These are phyloP conservation scores for Ambrosiella xylebori DNA, from an alignment of 2,329 filamentous ascomycete species.

Conservation along the genomic window DNA sequence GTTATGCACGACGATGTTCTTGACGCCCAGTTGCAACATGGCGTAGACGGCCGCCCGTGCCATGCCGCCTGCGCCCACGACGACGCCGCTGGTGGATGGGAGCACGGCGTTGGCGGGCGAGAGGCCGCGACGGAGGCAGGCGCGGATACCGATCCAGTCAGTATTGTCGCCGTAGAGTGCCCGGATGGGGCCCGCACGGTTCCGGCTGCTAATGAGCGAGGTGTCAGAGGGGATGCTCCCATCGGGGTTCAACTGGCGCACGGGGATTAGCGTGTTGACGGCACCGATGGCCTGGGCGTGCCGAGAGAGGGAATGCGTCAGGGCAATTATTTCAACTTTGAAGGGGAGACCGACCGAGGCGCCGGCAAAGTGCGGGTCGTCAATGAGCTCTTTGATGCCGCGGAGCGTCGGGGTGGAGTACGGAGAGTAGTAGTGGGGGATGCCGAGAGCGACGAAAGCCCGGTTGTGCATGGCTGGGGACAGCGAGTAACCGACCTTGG, in stretches of 20 bases:
- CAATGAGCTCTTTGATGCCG: slow-evolving; percentile 45
- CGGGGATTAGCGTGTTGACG: slow-evolving; percentile 58
- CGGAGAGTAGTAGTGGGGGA: slow-evolving; percentile 50
- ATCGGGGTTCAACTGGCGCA: slow-evolving; percentile 41
- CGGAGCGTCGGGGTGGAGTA: slow-evolving; percentile 45
- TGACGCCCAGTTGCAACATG: slow-evolving; percentile 59
- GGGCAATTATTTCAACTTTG: slow-evolving; percentile 54
- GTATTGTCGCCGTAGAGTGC: slow-evolving; percentile 66
- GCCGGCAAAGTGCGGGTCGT: slow-evolving; percentile 52
- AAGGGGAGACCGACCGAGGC: slow-evolving; percentile 56
- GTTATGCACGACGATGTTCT: slow-evolving; percentile 60
- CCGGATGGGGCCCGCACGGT: slow-evolving; percentile 46
- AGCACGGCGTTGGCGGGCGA: slow-evolving; percentile 54
- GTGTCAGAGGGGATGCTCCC: slow-evolving; percentile 34
- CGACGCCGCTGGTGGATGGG: slow-evolving; percentile 35
- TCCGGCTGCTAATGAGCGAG: slow-evolving; percentile 22
- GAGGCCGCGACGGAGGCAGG: slow-evolving; percentile 53
- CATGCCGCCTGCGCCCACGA: slow-evolving; percentile 58
- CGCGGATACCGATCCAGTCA: slow-evolving; percentile 64
- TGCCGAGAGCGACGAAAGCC: slow-evolving; percentile 48
- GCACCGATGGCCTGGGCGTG: slow-evolving; percentile 61
- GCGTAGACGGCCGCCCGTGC: slow-evolving; percentile 62
- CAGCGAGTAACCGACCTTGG: slow-evolving; percentile 52
- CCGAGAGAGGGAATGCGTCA: slow-evolving; percentile 51
- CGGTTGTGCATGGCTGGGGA: slow-evolving; percentile 65